Evolutionary conservation across 768 basidiomycete species (phyloP).

Genomic region (Trametes punicea): DNA sequence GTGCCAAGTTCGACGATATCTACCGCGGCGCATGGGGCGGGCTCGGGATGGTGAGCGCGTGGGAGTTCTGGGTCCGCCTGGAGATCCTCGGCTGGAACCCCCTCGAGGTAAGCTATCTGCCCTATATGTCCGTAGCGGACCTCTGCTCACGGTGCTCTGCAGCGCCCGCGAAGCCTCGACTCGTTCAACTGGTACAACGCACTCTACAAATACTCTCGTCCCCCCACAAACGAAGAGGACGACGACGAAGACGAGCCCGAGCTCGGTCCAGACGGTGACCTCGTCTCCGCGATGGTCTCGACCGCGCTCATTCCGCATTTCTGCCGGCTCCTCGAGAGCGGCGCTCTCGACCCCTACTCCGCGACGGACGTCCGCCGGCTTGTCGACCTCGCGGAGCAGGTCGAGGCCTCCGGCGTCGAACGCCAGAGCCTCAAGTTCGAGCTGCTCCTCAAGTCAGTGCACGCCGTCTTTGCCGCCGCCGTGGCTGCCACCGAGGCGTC

Average conservation of each 20-base stretch:
- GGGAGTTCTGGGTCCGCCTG: constrained; percentile 93
- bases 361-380: constrained; percentile 53
- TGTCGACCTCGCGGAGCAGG: constrained; percentile 75
- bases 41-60: constrained; percentile 79
- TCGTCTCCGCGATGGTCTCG: constrained; percentile 86
- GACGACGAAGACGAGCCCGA: constrained; percentile 49
- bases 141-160: constrained; percentile 5
- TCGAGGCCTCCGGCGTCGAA: constrained; percentile 67
- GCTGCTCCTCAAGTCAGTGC: constrained; percentile 56
- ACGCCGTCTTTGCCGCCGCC: constrained; percentile 50
- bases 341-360: constrained; percentile 83
- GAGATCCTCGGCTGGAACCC: constrained; percentile 90
- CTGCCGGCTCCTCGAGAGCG: constrained; percentile 69
- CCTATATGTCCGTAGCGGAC: background rate
- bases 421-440: constrained; percentile 59
- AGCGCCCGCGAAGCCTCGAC: constrained; percentile 61
- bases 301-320: constrained; percentile 76
- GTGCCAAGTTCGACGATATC: constrained; percentile 71
- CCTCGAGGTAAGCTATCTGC: constrained; percentile 52
- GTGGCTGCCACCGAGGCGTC: constrained; percentile 49
- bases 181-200: constrained; percentile 82
- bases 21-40: constrained; percentile 91
- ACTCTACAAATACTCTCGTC: constrained; percentile 74
- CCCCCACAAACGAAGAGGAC: constrained; percentile 31
- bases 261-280: constrained; percentile 79